Percentiles rank a stretch among this genome's conserved stretches.
Evolutionary conservation across 371 early-diverging fungal genomes (phyloP).

Genomic region (Funneliformis caledonium): DNA sequence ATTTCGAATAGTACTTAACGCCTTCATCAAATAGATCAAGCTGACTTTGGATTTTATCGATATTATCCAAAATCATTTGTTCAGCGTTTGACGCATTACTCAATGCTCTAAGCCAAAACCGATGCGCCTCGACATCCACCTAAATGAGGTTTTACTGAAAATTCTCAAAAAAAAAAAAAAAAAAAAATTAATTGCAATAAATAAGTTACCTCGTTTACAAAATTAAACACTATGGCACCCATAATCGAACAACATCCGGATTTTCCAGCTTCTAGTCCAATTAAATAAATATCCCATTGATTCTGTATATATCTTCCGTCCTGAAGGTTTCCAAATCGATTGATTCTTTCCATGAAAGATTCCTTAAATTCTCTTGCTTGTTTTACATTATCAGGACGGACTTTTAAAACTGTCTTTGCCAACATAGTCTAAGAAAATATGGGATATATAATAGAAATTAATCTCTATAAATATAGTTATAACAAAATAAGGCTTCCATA

Average conservation of each 20-base stretch:
- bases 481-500: neutral
- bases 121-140: constrained; percentile 25
- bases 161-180: neutral
- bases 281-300: constrained; percentile 36
- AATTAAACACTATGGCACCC: constrained; percentile 5
- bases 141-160: neutral
- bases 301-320: neutral
- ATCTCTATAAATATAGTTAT: neutral
- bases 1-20: neutral
- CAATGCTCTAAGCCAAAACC: constrained; percentile 27
- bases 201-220: constrained; percentile 18
- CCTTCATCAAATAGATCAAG: constrained; percentile 1
- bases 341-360: neutral
- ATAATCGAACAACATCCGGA: constrained; percentile 27
- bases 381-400: neutral
- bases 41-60: neutral
- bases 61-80: neutral
- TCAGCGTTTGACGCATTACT: constrained; percentile 6
- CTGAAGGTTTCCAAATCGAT: constrained; percentile 3
- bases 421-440: neutral
- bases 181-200: neutral
- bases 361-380: neutral
- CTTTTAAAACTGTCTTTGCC: constrained; percentile 6
- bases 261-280: constrained; percentile 35
- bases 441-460: neutral